Conservation (phyloP, 2,329 filamentous ascomycete genomes). For the Penicillium sp. region DNA sequence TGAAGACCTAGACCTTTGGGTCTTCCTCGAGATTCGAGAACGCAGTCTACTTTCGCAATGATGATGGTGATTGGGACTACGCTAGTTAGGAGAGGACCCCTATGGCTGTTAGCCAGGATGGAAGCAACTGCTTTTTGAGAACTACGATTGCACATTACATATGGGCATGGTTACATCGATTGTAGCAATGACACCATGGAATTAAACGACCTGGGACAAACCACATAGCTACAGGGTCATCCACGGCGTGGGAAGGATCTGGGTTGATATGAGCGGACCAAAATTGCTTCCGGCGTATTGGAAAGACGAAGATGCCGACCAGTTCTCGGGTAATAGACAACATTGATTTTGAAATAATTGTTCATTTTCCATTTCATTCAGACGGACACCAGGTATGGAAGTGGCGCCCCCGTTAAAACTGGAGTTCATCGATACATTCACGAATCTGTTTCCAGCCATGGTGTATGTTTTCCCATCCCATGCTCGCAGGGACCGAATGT, state of each 20-base stretch:
- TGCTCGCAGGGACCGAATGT: conserved; percentile 37
- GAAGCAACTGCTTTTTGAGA: neutral
- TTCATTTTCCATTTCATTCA: conserved; percentile 45
- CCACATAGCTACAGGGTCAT: conserved; percentile 4
- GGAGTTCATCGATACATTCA: conserved; percentile 43
- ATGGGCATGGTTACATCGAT: neutral
- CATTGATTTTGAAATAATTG: conserved; percentile 27
- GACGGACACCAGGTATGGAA: conserved; percentile 35
- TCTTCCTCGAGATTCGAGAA: neutral
- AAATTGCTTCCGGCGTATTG: neutral
- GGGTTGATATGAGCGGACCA: neutral
- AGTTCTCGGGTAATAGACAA: conserved; percentile 8
- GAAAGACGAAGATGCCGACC: neutral
- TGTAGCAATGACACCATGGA: neutral
- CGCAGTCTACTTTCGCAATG: neutral
- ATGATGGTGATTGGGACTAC: no score
- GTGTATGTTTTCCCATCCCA: conserved; percentile 36
- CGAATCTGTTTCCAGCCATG: conserved; percentile 42
- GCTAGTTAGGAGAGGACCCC: neutral
- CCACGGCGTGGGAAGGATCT: neutral
- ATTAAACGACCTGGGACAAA: neutral
- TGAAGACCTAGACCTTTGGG: conserved; percentile 3
- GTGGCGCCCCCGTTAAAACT: conserved; percentile 37
- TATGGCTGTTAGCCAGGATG: neutral
- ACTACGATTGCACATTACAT: neutral